A percentile compares a stretch with the other conserved stretches of the same genome.
Evolutionary conservation across 2,329 filamentous ascomycete genomes (phyloP).

Genomic region (Trichoderma sp.): DNA sequence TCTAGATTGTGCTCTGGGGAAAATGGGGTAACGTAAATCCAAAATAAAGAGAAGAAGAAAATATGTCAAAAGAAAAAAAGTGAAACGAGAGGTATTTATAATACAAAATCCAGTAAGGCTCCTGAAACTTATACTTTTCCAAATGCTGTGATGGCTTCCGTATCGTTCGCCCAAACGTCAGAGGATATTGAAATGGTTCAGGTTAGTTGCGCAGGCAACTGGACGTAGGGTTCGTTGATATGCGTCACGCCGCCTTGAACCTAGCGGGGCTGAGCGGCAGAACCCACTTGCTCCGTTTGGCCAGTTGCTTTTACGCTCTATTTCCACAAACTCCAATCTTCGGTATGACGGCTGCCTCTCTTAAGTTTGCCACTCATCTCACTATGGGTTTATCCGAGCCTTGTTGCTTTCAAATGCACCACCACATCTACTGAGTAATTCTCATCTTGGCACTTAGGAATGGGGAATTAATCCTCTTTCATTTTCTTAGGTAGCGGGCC

Average conservation of each 20-base stretch:
- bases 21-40: background rate
- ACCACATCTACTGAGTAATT: background rate
- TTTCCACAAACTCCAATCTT: background rate
- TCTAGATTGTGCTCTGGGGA: background rate
- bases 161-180: background rate
- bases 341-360: background rate
- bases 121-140: background rate
- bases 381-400: background rate
- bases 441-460: background rate
- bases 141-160: background rate
- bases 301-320: background rate
- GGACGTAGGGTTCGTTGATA: conserved; percentile 3
- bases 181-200: background rate
- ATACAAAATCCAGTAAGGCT: background rate
- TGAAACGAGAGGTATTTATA: background rate
- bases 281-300: background rate
- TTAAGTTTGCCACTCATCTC: background rate
- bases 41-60: background rate
- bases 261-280: conserved; percentile 11
- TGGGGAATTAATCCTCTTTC: background rate
- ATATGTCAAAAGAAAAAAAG: background rate
- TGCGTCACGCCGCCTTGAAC: conserved; percentile 22
- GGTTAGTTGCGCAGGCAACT: background rate
- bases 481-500: background rate
- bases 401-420: background rate